Evolutionary conservation across 2,329 filamentous ascomycete genomes (phyloP).

Genomic region (Colletotrichum cuscutae): DNA sequence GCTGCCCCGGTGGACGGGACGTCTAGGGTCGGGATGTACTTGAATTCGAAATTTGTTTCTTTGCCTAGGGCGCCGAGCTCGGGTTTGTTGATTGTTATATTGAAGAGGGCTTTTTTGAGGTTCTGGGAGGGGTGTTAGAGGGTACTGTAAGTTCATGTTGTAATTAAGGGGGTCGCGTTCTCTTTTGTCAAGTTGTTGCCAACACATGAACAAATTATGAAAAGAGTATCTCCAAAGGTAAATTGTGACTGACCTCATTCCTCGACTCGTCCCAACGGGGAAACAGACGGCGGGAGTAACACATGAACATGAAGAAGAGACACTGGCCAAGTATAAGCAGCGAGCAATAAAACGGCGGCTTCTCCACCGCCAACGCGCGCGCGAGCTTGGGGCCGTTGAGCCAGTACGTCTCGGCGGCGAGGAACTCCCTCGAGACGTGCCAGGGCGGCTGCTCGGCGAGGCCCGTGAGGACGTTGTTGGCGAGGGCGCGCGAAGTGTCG

Average conservation of each 20-base stretch:
- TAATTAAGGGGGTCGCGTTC: not conserved
- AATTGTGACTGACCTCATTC: constrained; percentile 34
- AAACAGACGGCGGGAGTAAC: constrained; percentile 56
- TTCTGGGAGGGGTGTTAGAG: constrained; percentile 36
- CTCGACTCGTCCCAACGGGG: constrained; percentile 50
- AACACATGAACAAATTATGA: not conserved
- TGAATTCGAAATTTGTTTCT: constrained; percentile 75
- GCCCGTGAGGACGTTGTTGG: constrained; percentile 79
- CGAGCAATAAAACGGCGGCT: constrained; percentile 67
- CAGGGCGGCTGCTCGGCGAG: constrained; percentile 74
- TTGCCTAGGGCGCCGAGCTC: constrained; percentile 68
- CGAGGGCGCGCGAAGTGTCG: constrained; percentile 69
- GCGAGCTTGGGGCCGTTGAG: constrained; percentile 75
- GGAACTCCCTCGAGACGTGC: constrained; percentile 72
- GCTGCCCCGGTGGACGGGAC: constrained; percentile 46
- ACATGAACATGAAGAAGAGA: constrained; percentile 68
- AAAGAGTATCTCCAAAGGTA: not conserved
- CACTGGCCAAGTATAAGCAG: constrained; percentile 72
- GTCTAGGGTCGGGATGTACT: constrained; percentile 68
- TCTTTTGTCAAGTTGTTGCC: not conserved
- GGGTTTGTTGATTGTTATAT: constrained; percentile 70
- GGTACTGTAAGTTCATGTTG: not conserved
- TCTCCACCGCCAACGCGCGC: constrained; percentile 67
- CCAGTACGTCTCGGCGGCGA: constrained; percentile 75
- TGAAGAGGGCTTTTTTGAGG: constrained; percentile 52